phyloP scores from a whole-genome alignment of 495 filamentous ascomycete genomes.

The Xeromyces bisporus region DNA sequence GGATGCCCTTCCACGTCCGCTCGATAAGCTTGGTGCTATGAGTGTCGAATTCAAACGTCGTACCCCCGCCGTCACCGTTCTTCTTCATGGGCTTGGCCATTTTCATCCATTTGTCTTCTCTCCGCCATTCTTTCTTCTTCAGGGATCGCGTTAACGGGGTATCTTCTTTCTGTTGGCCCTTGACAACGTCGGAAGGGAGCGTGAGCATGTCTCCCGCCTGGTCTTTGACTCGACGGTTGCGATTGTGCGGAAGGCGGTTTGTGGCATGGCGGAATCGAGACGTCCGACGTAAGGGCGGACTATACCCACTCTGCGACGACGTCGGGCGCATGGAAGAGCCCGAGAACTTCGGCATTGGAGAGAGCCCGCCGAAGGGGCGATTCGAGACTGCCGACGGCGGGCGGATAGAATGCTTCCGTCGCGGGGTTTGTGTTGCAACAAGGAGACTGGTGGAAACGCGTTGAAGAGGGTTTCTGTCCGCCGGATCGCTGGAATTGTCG shows the following conservation, averaged over 20 bases:
- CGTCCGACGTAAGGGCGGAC: slow-evolving; percentile 20
- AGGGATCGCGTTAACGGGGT: slow-evolving; percentile 39
- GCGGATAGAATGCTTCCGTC: slow-evolving; percentile 37
- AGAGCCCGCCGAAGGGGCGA: slow-evolving; percentile 35
- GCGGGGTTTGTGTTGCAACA: slow-evolving; percentile 45
- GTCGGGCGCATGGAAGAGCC: slow-evolving; percentile 20
- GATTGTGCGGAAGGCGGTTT: slow-evolving; percentile 62
- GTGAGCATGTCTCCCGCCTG: slow-evolving; percentile 86
- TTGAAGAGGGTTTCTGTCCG: slow-evolving; percentile 38
- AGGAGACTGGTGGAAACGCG: slow-evolving; percentile 49
- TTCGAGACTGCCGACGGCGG: slow-evolving; percentile 25
- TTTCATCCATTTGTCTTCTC: slow-evolving; percentile 90
- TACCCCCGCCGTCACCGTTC: slow-evolving; percentile 52
- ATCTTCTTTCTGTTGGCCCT: slow-evolving; percentile 34
- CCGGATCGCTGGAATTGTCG: slow-evolving; percentile 16
- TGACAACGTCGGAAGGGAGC: slow-evolving; percentile 46
- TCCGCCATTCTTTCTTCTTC: slow-evolving; percentile 63
- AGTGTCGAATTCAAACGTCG: slow-evolving; percentile 79
- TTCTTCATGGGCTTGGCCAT: slow-evolving; percentile 63
- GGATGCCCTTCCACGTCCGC: slow-evolving; percentile 94
- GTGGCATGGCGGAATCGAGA: slow-evolving; percentile 43
- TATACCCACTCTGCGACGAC: slow-evolving; percentile 32
- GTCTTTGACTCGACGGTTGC: slow-evolving; percentile 56
- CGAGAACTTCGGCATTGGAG: slow-evolving; percentile 30
- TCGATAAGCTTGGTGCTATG: slow-evolving; percentile 73